These are phyloP conservation scores for Tuber brumale DNA, from an alignment of 495 filamentous ascomycete genomes.

Conservation along the genomic window DNA sequence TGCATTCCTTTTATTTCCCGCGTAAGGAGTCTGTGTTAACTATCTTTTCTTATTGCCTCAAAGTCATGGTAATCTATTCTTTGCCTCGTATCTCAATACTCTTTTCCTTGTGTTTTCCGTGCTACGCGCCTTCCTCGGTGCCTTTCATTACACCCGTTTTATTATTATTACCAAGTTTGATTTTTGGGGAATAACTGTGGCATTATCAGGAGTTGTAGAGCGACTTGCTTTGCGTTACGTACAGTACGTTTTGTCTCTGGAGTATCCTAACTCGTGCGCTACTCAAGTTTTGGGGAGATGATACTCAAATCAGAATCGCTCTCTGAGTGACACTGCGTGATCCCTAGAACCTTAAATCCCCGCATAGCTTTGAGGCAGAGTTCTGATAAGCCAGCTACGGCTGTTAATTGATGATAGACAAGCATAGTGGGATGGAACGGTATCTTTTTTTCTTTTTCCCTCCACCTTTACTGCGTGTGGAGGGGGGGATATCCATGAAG, in stretches of 20 bases:
- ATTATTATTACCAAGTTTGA: background rate
- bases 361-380: background rate
- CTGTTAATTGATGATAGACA: background rate
- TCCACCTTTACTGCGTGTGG: background rate
- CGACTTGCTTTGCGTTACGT: background rate
- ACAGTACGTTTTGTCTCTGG: background rate
- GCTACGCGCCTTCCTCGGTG: background rate
- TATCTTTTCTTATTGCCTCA: background rate
- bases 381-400: background rate
- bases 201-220: conserved; percentile 4
- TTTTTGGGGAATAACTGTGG: background rate
- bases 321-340: background rate
- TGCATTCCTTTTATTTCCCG: background rate
- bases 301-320: background rate
- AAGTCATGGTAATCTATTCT: background rate
- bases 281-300: background rate
- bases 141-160: background rate
- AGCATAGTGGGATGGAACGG: background rate
- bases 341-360: background rate
- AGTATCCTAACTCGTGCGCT: background rate
- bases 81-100: background rate
- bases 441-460: background rate
- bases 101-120: background rate
- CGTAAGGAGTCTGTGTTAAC: background rate
- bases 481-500: background rate